Evolutionary conservation across 2,329 filamentous ascomycete genomes (phyloP).

Genomic region (Pseudogymnoascus sp.): DNA sequence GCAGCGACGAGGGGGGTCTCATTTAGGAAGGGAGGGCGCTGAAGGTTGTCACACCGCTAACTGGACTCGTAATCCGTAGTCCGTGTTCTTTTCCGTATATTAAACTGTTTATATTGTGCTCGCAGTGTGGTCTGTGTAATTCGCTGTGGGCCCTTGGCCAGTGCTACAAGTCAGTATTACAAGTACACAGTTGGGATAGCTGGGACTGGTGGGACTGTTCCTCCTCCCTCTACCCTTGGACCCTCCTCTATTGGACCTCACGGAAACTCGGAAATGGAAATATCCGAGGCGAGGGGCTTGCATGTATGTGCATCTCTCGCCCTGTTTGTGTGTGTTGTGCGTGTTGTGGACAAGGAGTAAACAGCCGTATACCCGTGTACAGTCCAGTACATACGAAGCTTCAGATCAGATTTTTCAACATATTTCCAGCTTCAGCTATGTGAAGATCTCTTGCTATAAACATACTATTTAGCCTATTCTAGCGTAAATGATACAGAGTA

Average conservation of each 20-base stretch:
- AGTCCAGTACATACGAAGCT: neutral
- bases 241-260: neutral
- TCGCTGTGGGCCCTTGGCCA: neutral
- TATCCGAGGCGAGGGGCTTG: neutral
- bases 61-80: neutral
- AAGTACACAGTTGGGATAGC: neutral
- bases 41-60: neutral
- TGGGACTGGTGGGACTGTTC: no score
- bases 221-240: neutral
- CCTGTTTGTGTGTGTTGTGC: neutral
- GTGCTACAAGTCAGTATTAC: neutral
- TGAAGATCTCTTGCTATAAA: neutral
- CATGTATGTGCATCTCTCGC: neutral
- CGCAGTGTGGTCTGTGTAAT: neutral
- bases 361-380: neutral
- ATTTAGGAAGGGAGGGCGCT: neutral
- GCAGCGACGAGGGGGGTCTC: neutral
- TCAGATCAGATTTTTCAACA: neutral
- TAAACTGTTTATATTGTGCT: neutral
- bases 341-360: neutral
- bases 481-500: neutral
- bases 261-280: neutral
- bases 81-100: neutral
- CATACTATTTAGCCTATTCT: neutral
- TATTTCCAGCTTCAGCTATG: neutral